A percentile compares a stretch with the other conserved stretches of the same genome.
These are phyloP conservation scores for Trichopus zeylanicus DNA, from an alignment of 116 monocot species.

Conservation along the genomic window DNA sequence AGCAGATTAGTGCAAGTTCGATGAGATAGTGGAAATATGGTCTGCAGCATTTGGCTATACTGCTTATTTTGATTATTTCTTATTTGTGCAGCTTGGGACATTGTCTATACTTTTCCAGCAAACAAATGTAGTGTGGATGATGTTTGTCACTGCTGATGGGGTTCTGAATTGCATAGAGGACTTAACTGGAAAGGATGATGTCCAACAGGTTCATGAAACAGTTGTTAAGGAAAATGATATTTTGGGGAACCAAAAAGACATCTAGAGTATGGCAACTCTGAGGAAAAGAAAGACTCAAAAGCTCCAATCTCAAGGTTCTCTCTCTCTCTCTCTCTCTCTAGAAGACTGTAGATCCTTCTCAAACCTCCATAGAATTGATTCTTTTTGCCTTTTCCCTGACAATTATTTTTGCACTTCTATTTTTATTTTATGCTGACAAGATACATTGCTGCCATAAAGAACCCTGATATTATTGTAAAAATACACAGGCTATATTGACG, in stretches of 20 bases:
- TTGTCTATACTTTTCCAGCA: constrained; percentile 62
- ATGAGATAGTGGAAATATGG: too few species aligned
- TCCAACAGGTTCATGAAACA: constrained; percentile 8
- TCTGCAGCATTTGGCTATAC: too few species aligned
- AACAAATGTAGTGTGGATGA: constrained; percentile 93
- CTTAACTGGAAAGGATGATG: constrained; percentile 19
- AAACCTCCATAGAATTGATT: too few species aligned
- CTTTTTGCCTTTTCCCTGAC: not conserved
- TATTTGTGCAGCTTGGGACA: constrained; percentile 60
- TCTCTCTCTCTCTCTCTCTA: too few species aligned
- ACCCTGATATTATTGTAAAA: not conserved
- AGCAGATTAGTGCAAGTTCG: too few species aligned
- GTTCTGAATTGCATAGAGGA: constrained; percentile 47
- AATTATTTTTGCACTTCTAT: not conserved
- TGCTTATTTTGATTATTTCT: constrained; percentile 6
- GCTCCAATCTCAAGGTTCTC: too few species aligned
- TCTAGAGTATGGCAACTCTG: constrained; percentile 24
- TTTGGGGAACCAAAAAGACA: too few species aligned
- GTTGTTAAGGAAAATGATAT: constrained; percentile 19
- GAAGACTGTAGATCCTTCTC: too few species aligned
- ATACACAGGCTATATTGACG: constrained; percentile 40
- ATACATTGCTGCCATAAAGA: not conserved
- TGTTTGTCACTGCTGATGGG: constrained; percentile 73
- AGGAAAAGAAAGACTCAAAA: constrained; percentile 38
- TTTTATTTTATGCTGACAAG: not conserved